Percentiles rank a stretch among this genome's conserved stretches.
These are phyloP conservation scores for Castanea mollissima DNA, from an alignment of 306 rosid genomes.

Conservation along the genomic window DNA sequence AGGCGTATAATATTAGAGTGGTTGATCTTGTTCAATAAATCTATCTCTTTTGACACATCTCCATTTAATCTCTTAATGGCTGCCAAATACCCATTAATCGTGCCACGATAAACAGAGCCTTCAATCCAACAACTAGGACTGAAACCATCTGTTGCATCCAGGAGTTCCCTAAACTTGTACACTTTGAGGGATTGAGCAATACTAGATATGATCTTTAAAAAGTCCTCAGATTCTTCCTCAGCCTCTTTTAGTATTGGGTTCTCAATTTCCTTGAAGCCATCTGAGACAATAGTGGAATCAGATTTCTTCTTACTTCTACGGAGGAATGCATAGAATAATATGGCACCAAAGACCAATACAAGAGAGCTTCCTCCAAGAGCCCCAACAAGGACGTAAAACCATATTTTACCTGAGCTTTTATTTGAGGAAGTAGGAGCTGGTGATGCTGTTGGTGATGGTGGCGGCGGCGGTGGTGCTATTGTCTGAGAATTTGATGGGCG, in stretches of 20 bases:
- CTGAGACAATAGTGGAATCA: conserved; percentile 11
- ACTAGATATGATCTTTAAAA: conserved; percentile 46
- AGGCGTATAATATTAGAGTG: conserved; percentile 82
- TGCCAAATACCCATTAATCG: conserved; percentile 56
- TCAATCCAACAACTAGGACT: conserved; percentile 45
- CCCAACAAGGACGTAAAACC: conserved; percentile 67
- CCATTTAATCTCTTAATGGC: conserved; percentile 66
- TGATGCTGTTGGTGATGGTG: conserved; percentile 33
- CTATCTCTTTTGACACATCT: conserved; percentile 70
- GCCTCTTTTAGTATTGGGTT: conserved; percentile 25
- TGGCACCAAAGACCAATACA: conserved; percentile 17
- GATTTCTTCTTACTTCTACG: conserved; percentile 23
- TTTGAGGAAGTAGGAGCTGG: conserved; percentile 29
- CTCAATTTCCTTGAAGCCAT: conserved; percentile 37
- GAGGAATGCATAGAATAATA: conserved; percentile 28
- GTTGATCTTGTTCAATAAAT: conserved; percentile 57
- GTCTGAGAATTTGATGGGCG: conserved; percentile 54
- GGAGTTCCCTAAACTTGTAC: conserved; percentile 65
- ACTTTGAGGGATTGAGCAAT: conserved; percentile 65
- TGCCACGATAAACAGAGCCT: conserved; percentile 60
- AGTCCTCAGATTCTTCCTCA: conserved; percentile 33
- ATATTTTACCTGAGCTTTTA: conserved; percentile 43
- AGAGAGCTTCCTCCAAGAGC: conserved; percentile 40
- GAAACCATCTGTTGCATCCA: conserved; percentile 61
- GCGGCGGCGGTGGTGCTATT: conserved; percentile 26